Conservation (phyloP, 371 early-diverging fungal genomes). For the Zancudomyces culisetae region DNA sequence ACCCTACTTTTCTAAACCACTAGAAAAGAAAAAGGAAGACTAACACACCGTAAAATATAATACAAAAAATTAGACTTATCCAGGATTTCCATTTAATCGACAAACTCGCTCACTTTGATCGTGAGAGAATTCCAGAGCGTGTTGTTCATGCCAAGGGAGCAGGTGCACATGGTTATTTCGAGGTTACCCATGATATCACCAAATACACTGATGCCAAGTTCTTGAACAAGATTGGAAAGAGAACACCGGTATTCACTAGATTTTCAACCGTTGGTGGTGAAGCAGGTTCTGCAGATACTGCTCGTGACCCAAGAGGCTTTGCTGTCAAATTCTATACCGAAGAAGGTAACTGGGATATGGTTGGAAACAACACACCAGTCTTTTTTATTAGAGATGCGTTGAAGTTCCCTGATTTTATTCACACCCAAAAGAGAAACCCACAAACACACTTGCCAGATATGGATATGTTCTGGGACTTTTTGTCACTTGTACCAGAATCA, state of each 20-base stretch:
- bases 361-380: constrained; percentile 48
- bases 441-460: constrained; percentile 39
- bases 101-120: constrained; percentile 68
- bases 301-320: constrained; percentile 60
- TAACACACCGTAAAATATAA: too few relatives aligned
- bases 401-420: constrained; percentile 70
- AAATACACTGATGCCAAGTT: constrained; percentile 54
- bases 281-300: constrained; percentile 51
- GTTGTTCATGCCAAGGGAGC: constrained; percentile 72
- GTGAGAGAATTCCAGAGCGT: constrained; percentile 63
- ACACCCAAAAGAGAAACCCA: constrained; percentile 63
- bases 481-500: constrained; percentile 53
- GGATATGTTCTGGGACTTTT: constrained; percentile 52
- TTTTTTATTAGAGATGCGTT: constrained; percentile 53
- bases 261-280: constrained; percentile 71
- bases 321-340: constrained; percentile 60
- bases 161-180: constrained; percentile 65
- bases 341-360: constrained; percentile 61
- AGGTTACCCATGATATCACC: constrained; percentile 54
- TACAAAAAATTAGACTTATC: constrained; percentile 34
- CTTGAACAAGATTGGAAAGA: constrained; percentile 45
- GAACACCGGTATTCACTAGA: constrained; percentile 55
- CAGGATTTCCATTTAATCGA: constrained; percentile 60
- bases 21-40: too few relatives aligned
- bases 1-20: too few relatives aligned